Conservation (phyloP, 148 eudicot genomes). For the Silene conica region DNA sequence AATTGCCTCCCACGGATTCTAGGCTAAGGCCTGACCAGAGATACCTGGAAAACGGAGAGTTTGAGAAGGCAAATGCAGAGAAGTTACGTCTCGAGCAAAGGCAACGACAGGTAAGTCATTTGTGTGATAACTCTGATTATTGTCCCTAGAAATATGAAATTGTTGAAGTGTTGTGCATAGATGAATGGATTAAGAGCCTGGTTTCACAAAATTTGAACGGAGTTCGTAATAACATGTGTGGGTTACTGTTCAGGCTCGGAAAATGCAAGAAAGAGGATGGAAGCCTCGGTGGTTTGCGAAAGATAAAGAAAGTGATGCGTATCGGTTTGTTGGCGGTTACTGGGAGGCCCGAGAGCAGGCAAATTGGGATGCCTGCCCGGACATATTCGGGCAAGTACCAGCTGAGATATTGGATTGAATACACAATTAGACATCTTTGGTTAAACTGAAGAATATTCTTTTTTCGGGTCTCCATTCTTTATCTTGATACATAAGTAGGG, state of each 20-base stretch:
- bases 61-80: conserved; percentile 85
- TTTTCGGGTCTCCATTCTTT: conserved; percentile 24
- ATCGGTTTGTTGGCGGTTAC: conserved; percentile 66
- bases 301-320: conserved; percentile 54
- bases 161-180: not conserved
- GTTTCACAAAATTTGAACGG: not conserved
- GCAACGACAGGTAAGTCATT: conserved; percentile 70
- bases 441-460: conserved; percentile 12
- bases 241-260: conserved; percentile 55
- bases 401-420: conserved; percentile 51
- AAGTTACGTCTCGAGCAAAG: conserved; percentile 86
- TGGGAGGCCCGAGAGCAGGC: conserved; percentile 85
- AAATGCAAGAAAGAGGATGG: conserved; percentile 98
- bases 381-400: conserved; percentile 77
- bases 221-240: conserved; percentile 3
- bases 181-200: not conserved
- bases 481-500: conserved; percentile 27
- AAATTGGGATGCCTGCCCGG: conserved; percentile 76
- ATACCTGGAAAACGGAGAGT: conserved; percentile 83
- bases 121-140: not conserved
- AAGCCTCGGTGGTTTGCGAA: conserved; percentile 80
- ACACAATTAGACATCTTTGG: conserved; percentile 13
- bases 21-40: conserved; percentile 92
- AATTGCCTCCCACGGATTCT: conserved; percentile 93
- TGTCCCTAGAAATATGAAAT: not conserved